phyloP scores from a whole-genome alignment of 1,284 basidiomycete species.

The Rhodotorula mucilaginosa region DNA sequence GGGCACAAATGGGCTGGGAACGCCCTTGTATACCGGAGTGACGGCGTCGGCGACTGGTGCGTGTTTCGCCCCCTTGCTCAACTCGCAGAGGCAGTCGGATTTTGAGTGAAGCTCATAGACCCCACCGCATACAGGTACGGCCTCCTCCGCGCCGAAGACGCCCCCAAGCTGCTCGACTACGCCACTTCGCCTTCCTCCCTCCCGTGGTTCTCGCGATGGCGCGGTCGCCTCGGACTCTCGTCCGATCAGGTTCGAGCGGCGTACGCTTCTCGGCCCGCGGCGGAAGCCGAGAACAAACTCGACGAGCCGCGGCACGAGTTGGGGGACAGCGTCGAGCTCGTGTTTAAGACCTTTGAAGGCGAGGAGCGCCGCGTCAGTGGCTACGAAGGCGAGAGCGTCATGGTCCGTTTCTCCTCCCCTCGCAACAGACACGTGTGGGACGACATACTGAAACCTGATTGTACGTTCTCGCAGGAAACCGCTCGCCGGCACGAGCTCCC shows the following conservation, averaged over 20 bases:
- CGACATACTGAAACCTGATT: neutral
- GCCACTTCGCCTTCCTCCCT: conserved; percentile 42
- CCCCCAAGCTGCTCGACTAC: conserved; percentile 45
- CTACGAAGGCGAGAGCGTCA: conserved; percentile 46
- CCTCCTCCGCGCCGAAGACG: conserved; percentile 43
- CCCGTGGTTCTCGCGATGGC: conserved; percentile 48
- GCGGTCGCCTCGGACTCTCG: conserved; percentile 47
- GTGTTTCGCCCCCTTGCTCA: neutral
- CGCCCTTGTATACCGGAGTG: conserved; percentile 47
- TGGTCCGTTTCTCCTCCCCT: conserved; percentile 27
- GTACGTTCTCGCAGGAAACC: conserved; percentile 25
- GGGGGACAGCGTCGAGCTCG: conserved; percentile 40
- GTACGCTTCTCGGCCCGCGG: conserved; percentile 41
- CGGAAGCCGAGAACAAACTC: conserved; percentile 18
- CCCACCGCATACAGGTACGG: conserved; percentile 35
- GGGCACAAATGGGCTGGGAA: conserved; percentile 49
- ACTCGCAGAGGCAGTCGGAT: neutral
- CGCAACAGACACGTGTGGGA: neutral
- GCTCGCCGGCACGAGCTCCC: conserved; percentile 44
- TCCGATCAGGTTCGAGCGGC: conserved; percentile 40
- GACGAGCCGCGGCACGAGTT: conserved; percentile 20
- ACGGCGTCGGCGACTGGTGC: conserved; percentile 44
- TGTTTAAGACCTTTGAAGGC: conserved; percentile 42
- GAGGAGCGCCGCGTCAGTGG: conserved; percentile 41
- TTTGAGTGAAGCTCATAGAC: neutral